Evolutionary conservation across 2,329 filamentous ascomycete genomes (phyloP).

Genomic region (Gyromitra esculenta): DNA sequence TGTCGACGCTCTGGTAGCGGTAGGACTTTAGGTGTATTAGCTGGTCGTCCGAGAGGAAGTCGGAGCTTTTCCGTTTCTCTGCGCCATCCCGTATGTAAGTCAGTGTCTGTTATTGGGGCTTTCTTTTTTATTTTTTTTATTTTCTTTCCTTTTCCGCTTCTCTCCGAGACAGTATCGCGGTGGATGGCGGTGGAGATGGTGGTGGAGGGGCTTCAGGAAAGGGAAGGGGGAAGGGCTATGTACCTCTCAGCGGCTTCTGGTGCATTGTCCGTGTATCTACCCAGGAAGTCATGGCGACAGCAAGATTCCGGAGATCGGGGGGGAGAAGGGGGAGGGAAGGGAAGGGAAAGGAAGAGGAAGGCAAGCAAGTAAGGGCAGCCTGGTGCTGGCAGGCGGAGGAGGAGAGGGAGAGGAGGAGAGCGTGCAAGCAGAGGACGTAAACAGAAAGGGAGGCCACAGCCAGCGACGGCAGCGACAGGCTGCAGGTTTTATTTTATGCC

Average conservation of each 20-base stretch:
- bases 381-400: neutral
- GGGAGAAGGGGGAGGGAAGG: neutral
- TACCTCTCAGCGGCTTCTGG: slow-evolving; percentile 47
- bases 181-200: neutral
- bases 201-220: neutral
- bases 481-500: no score
- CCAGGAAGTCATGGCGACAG: slow-evolving; percentile 43
- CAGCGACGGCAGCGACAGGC: no score
- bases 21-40: slow-evolving; percentile 91
- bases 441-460: no score
- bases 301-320: neutral
- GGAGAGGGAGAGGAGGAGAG: neutral
- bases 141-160: neutral
- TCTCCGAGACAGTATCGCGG: no score
- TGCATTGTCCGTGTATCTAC: slow-evolving; percentile 53
- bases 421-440: neutral
- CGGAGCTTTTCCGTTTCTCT: slow-evolving; percentile 57
- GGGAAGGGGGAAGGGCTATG: neutral
- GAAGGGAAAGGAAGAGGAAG: neutral
- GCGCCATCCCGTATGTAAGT: slow-evolving; percentile 22
- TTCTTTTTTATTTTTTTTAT: slow-evolving; percentile 1
- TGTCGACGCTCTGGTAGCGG: slow-evolving; percentile 97
- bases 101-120: neutral
- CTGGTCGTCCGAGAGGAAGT: slow-evolving; percentile 84
- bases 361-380: neutral